Base-by-base conservation (phyloP, 257 asterid genomes). In the Scutellaria minor region DNA sequence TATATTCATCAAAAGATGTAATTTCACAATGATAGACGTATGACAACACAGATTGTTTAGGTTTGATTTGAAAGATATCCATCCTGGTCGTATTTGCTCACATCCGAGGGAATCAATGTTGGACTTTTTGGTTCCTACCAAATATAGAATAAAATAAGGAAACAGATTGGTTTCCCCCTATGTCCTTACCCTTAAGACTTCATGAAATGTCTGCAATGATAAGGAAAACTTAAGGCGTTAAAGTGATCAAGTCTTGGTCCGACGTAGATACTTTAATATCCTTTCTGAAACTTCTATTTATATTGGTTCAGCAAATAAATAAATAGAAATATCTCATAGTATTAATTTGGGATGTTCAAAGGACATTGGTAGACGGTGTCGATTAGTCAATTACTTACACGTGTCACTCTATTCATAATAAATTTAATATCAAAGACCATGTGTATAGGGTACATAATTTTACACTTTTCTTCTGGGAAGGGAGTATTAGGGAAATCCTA, bases 51-150 rank as follows among this genome's bases (percentile, higher is more conserved):
- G 10, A 9, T 24, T 40, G 11, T 44, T 46, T 5, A 61, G 63
- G 11, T 48, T 20, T 51, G 35, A 62, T 61, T 48, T 14, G 70
- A 62, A 40, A 40, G 51, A 51, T 41, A 66, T 70, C 2, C n/a
- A 1, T 20, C 5, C 20, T 60, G 66, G 31, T 15, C 50, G 27
- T 8, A 9, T 40, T 39, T n/a, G 31, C 53, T 4, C 53, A 45
- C 67, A 41, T 40, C 40, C 5, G 5, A 7, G 31, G 56, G 27
- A 70, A 70, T 56, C 39, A 24, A 20, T 56, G 66, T 7, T 46
- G 44, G 4, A 64, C 42, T 52, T 44, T n/a, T 18, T 13, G 66
- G 66, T 70, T 56, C n/a, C 46, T 56, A 14, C 12, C 47, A 12
- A 68, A 39, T 53, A 68, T 20, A 9, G 42, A 41, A 35, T 66